phyloP scores from a whole-genome alignment of 1,139 yeast genomes.

The Nakaseomyces uthaithaninus region DNA sequence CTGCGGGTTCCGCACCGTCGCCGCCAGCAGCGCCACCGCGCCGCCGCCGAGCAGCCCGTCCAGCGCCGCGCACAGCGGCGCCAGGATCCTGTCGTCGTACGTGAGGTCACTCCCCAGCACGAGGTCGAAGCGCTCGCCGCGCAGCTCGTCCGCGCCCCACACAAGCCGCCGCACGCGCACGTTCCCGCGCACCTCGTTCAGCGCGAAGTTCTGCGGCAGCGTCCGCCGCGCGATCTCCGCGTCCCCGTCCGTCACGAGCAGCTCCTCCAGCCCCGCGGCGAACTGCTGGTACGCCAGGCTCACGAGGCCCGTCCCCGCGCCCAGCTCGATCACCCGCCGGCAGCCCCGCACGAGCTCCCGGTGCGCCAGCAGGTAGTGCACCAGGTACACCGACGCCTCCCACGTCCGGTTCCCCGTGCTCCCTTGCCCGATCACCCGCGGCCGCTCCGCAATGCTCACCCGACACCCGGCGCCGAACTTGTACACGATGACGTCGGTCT shows the following conservation, averaged over 20 bases:
- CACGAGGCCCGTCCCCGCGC: constrained; percentile 88
- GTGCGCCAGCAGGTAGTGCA: constrained; percentile 37
- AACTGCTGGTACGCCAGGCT: constrained; percentile 39
- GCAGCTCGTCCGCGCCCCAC: constrained; percentile 44
- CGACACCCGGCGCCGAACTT: constrained; percentile 29
- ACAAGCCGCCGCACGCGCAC: constrained; percentile 36
- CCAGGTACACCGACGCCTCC: constrained; percentile 80
- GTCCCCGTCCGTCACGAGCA: constrained; percentile 74
- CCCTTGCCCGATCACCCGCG: constrained; percentile 56
- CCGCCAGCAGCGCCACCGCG: constrained; percentile 39
- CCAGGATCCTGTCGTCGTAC: constrained; percentile 60
- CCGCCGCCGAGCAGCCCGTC: constrained; percentile 36
- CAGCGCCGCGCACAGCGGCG: constrained; percentile 46
- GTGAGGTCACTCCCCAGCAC: constrained; percentile 82
- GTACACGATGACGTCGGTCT: constrained; percentile 44
- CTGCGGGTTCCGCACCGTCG: constrained; percentile 59
- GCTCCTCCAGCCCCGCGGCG: constrained; percentile 30
- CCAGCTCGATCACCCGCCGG: constrained; percentile 55
- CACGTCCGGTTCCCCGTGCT: constrained; percentile 89
- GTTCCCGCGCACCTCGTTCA: constrained; percentile 36
- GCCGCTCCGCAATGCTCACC: constrained; percentile 50
- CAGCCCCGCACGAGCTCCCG: not conserved
- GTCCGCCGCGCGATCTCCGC: constrained; percentile 46
- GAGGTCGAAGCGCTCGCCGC: constrained; percentile 29
- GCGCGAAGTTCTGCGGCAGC: constrained; percentile 38